phyloP scores from a whole-genome alignment of 306 rosid species.

The Malus sylvestris region DNA sequence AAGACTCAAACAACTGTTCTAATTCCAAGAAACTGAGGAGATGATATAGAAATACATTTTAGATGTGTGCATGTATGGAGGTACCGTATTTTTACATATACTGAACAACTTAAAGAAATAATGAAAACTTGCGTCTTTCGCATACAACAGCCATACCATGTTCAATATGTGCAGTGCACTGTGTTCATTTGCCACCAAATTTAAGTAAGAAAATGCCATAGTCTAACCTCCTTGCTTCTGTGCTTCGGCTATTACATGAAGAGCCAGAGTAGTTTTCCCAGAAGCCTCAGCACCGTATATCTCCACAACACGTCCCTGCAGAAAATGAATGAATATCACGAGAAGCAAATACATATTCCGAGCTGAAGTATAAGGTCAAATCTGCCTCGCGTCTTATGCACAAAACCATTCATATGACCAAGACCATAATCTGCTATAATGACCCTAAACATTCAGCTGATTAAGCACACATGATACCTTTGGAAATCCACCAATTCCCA shows the following conservation, averaged over 20 bases:
- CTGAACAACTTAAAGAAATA: background rate
- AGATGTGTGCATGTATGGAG: background rate
- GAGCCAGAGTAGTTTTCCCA: constrained; percentile 85
- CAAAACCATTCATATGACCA: background rate
- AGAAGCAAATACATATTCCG: background rate
- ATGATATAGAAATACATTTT: background rate
- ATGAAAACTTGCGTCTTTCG: background rate
- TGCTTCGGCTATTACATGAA: constrained; percentile 88
- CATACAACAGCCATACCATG: background rate
- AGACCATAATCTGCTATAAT: background rate
- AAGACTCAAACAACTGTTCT: background rate
- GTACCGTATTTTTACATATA: background rate
- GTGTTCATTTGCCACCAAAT: background rate
- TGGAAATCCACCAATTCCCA: constrained; percentile 84
- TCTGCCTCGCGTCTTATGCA: background rate
- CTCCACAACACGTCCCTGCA: constrained; percentile 92
- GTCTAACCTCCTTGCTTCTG: constrained; percentile 77
- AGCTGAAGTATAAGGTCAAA: background rate
- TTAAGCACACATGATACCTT: constrained; percentile 43
- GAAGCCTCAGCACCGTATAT: constrained; percentile 94
- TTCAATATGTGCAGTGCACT: background rate
- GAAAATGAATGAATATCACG: constrained; percentile 15
- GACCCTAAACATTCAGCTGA: background rate
- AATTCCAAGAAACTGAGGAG: background rate
- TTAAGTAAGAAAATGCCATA: background rate